Base-by-base conservation (phyloP, 2,329 filamentous ascomycete genomes). In the Lasiodiplodia theobromae region DNA sequence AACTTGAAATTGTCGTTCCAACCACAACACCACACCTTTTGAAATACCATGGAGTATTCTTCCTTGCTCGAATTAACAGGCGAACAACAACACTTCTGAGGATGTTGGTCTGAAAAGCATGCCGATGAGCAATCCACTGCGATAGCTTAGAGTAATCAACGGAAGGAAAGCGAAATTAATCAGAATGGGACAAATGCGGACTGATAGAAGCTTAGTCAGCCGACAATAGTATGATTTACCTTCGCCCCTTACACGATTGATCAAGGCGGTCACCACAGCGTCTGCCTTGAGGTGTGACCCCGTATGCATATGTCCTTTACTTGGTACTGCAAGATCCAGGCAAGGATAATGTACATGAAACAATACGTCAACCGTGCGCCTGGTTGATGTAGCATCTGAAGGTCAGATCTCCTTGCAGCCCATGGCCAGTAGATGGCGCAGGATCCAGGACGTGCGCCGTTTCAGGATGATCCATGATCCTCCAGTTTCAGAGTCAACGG, bases 1-100 rank as follows among this genome's bases (percentile, higher is more conserved):
- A 67, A 14, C 44, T 18, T 71, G 70, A 49, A 70, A 57, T 71
- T 23, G 1, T 18, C 18, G 56, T 23, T 25, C 21, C 11, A 53
- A 34, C 6, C 31, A 34, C 31, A 34, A 34, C 31, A 34, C 31
- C 31, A 10, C 31, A 8, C 31, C 31, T 34, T 28, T 34, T 34
- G 8, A 3, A 34, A 34, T 34, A 8, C 31, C 31, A 34, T 34
- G 31, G 8, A 34, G 31, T 34, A 34, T 34, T 34, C 31, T 34
- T 34, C 2, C 31, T 34, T 34, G 31, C 31, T 18, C 40, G 40
- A 18, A 44, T 16, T 18, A 44, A 44, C 40, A 18, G 40, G 16
- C 40, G 40, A n/a, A 44, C 14, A 18, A 44, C 40, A 44, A 18
- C 4, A n/a, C 3, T 18, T 44, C 5, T 44, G 18, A 44, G 16